Conservation (phyloP, 768 basidiomycete species). For the Xerocomus brunneocitrinus region DNA sequence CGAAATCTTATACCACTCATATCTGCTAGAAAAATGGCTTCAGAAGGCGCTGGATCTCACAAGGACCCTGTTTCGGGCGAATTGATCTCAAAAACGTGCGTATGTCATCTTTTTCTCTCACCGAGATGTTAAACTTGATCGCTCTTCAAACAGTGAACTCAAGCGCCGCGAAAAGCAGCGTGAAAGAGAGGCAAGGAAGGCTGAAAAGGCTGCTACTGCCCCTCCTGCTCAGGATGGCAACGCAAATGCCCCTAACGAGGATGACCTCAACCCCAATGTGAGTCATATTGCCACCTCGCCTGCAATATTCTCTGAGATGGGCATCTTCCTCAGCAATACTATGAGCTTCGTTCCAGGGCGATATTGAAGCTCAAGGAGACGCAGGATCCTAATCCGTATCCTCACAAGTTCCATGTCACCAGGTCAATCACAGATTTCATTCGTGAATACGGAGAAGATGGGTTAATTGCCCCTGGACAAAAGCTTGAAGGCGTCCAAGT, state of each 20-base stretch:
- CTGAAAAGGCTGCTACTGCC: slow-evolving; percentile 59
- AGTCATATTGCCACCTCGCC: slow-evolving; percentile 29
- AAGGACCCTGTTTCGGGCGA: slow-evolving; percentile 91
- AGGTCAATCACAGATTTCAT: slow-evolving; percentile 73
- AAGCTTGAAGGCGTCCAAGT: slow-evolving; percentile 58
- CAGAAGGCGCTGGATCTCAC: slow-evolving; percentile 36
- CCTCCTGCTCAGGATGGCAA: slow-evolving; percentile 32
- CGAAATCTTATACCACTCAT: slow-evolving; percentile 6
- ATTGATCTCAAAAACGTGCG: slow-evolving; percentile 93
- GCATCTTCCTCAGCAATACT: slow-evolving; percentile 75
- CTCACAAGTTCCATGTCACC: slow-evolving; percentile 96
- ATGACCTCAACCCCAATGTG: slow-evolving; percentile 89
- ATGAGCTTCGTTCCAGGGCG: slow-evolving; percentile 84
- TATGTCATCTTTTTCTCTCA: slow-evolving; percentile 17
- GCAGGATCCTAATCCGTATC: slow-evolving; percentile 90
- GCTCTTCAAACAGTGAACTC: slow-evolving; percentile 61
- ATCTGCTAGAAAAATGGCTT: slow-evolving; percentile 32
- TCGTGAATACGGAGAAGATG: slow-evolving; percentile 65
- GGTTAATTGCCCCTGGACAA: slow-evolving; percentile 60
- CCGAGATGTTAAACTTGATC: slow-evolving; percentile 26
- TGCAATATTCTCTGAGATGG: background rate
- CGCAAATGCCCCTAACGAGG: slow-evolving; percentile 53
- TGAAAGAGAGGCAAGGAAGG: slow-evolving; percentile 68
- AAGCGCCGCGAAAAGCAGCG: slow-evolving; percentile 91
- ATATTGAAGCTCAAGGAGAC: slow-evolving; percentile 83